Evolutionary conservation across 2,329 filamentous ascomycete species (phyloP).

Genomic region (Penicillium sp.): DNA sequence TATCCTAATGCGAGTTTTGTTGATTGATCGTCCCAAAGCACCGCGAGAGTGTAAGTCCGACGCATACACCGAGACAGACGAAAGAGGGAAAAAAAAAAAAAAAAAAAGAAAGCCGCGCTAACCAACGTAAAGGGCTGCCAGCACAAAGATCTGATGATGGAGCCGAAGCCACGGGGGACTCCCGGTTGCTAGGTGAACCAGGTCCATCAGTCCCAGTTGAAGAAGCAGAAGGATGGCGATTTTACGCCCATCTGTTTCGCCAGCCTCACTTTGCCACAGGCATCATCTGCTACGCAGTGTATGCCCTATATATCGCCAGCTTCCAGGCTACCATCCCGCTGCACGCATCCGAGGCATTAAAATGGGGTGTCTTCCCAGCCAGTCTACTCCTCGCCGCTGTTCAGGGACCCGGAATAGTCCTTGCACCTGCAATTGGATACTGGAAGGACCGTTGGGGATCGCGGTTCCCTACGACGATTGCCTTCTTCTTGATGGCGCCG

Average conservation of each 20-base stretch:
- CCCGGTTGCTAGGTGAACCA: too few species aligned
- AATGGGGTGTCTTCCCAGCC: constrained; percentile 58
- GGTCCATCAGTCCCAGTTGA: too few species aligned
- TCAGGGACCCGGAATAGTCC: constrained; percentile 60
- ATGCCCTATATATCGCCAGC: constrained; percentile 48
- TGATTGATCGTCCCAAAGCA: too few species aligned
- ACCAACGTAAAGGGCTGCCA: too few species aligned
- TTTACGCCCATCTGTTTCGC: not conserved
- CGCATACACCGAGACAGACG: too few species aligned
- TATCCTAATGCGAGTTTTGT: constrained; percentile 33
- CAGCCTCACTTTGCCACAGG: not conserved
- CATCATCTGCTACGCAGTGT: not conserved
- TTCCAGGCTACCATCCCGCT: constrained; percentile 61
- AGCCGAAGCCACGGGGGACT: too few species aligned
- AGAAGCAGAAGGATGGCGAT: not conserved
- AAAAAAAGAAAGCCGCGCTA: too few species aligned
- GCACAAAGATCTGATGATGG: too few species aligned
- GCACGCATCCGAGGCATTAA: constrained; percentile 56
- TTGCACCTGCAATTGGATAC: constrained; percentile 61
- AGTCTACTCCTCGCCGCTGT: constrained; percentile 61
- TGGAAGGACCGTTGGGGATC: constrained; percentile 29
- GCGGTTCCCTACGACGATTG: not conserved
- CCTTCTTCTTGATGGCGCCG: not conserved
- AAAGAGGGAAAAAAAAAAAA: too few species aligned
- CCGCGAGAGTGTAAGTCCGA: too few species aligned